These are phyloP conservation scores for Laguncularia racemosa DNA, from an alignment of 345 rosid genomes.

Conservation along the genomic window DNA sequence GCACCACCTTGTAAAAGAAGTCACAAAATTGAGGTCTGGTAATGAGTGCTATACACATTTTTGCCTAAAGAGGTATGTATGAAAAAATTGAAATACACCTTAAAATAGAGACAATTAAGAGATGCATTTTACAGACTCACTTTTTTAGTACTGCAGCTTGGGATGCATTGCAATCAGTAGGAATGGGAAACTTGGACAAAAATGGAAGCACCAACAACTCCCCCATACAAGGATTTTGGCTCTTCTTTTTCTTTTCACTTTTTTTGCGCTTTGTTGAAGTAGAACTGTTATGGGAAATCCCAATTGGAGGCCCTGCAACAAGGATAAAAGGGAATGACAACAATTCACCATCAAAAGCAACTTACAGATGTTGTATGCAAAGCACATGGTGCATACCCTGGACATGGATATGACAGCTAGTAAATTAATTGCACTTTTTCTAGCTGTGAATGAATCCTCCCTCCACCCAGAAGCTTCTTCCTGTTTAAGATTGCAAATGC, in stretches of 20 bases:
- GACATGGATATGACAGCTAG: constrained; percentile 79
- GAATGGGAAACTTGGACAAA: constrained; percentile 64
- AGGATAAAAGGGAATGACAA: constrained; percentile 11
- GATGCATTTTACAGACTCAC: constrained; percentile 37
- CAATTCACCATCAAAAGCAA: constrained; percentile 6
- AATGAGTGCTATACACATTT: no score
- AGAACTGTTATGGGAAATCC: constrained; percentile 28
- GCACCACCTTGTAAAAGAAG: no score
- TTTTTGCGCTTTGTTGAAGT: constrained; percentile 71
- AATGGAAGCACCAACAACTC: constrained; percentile 84
- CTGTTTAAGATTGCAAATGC: constrained; percentile 23
- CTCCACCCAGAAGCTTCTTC: constrained; percentile 91
- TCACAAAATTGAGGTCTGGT: no score
- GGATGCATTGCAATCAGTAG: constrained; percentile 37
- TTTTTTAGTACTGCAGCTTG: constrained; percentile 35
- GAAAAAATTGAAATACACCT: background rate
- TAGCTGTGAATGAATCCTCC: constrained; percentile 77
- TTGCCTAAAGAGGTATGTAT: background rate
- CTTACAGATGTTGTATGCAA: constrained; percentile 5
- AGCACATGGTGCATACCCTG: constrained; percentile 36
- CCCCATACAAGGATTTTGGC: constrained; percentile 51
- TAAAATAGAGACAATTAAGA: background rate
- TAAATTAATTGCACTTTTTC: constrained; percentile 82
- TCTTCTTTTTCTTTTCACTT: constrained; percentile 55
- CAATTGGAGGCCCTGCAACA: constrained; percentile 64